Base-by-base conservation (phyloP, 1,284 basidiomycete genomes). In the Ustilago vetiveriae region DNA sequence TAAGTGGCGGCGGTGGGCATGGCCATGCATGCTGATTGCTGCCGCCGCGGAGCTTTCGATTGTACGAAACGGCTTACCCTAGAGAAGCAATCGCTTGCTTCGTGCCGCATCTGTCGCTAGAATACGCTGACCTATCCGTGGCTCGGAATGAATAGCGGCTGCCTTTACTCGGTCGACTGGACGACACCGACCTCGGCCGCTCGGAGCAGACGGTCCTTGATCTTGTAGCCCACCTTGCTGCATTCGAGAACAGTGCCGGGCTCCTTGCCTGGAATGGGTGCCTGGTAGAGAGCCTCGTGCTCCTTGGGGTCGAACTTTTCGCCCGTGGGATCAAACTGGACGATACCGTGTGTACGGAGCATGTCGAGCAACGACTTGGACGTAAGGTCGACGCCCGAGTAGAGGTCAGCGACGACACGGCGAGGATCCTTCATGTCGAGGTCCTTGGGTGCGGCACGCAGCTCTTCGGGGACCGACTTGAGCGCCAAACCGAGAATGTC, bases 141-240 rank as follows among this genome's bases (percentile, higher is more conserved):
- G n/a, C n/a, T n/a, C n/a, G n/a, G n/a, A n/a, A n/a, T n/a, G n/a
- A n/a, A n/a, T n/a, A n/a, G n/a, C n/a, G 32, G 24, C 24, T 14
- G n/a, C 17, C 6, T 17, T 37, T 27, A 24, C 1, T 40, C 23
- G 39, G 30, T 49, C 26, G 63, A 66, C 79, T 84, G 84, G 13
- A 90, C 93, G 27, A 98, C 94, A 56, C 95, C 96, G 51, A 98
- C 95, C 85, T 98, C 93, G 19, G 96, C 95, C 3, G 96, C 92
- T 50, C 95, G 88, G 79, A 98, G 84, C 49, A 96, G 88, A 60
- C 95, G 69, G 58, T 70, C 76, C 54, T 81, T 79, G 68, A 82
- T 79, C 71, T 64, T 76, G 70, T 75, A 97, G 11, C 95, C 94
- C 51, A 87, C 86, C 85, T 96, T 95, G 82, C 91, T 90, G 81